Evolutionary conservation across 2,329 filamentous ascomycete species (phyloP).

Genomic region (Fonsecaea erecta): DNA sequence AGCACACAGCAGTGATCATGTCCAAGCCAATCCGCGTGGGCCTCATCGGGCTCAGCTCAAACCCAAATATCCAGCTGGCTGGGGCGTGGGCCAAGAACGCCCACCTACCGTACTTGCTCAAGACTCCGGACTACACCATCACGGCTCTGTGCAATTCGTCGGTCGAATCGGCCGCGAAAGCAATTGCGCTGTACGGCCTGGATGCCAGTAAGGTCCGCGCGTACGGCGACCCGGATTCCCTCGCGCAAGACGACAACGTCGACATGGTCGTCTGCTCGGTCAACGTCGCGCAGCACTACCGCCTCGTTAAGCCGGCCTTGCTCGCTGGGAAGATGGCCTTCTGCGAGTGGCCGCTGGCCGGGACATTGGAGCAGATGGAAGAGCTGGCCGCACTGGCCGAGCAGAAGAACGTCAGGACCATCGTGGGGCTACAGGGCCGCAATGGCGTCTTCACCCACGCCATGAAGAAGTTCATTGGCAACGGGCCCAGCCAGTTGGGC

Average conservation of each 20-base stretch:
- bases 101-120: conserved; percentile 18
- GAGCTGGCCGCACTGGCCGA: conserved; percentile 47
- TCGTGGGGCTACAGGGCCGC: conserved; percentile 59
- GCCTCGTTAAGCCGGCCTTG: conserved; percentile 52
- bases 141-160: conserved; percentile 49
- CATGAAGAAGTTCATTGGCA: conserved; percentile 49
- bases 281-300: conserved; percentile 58
- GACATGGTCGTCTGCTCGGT: conserved; percentile 61
- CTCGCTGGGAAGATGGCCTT: conserved; percentile 58
- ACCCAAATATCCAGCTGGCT: neutral
- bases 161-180: conserved; percentile 48
- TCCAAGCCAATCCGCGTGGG: conserved; percentile 15
- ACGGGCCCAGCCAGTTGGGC: conserved; percentile 52
- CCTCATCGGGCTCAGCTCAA: conserved; percentile 11
- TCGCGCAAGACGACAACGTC: conserved; percentile 56
- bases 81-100: conserved; percentile 5
- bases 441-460: conserved; percentile 45
- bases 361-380: conserved; percentile 47
- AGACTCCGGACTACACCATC: conserved; percentile 14
- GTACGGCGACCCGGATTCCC: conserved; percentile 47
- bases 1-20: conserved; percentile 1
- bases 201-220: conserved; percentile 46
- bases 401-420: conserved; percentile 43
- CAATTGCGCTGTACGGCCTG: conserved; percentile 51
- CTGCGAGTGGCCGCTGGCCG: conserved; percentile 63